Evolutionary conservation across 768 basidiomycete genomes (phyloP).

Genomic region (Termitomyces titanicus): DNA sequence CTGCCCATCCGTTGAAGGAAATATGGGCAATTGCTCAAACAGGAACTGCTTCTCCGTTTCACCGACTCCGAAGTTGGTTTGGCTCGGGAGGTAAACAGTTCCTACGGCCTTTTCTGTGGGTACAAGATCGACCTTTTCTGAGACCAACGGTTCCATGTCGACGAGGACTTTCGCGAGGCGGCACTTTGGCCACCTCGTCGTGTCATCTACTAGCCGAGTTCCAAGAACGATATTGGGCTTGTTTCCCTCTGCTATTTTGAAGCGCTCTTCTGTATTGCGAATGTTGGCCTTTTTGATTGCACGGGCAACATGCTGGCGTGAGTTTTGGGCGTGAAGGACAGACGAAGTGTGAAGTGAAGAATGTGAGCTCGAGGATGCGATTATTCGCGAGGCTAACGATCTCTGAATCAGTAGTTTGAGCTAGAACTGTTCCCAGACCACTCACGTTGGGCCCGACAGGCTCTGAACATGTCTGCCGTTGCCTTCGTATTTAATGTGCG

Average conservation of each 20-base stretch:
- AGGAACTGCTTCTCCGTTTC: conserved; percentile 55
- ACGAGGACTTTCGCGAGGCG: conserved; percentile 65
- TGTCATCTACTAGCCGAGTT: conserved; percentile 56
- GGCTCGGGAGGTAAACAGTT: conserved; percentile 42
- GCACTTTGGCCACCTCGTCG: conserved; percentile 63
- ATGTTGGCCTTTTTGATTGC: conserved; percentile 41
- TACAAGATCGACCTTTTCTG: conserved; percentile 20
- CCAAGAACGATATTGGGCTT: conserved; percentile 75
- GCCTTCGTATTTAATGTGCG: too few relatives aligned
- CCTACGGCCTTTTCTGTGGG: conserved; percentile 30
- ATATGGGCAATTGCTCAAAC: conserved; percentile 61
- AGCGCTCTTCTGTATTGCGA: conserved; percentile 42
- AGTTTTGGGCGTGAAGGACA: conserved; percentile 27
- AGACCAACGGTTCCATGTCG: conserved; percentile 43
- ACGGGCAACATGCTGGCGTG: conserved; percentile 31
- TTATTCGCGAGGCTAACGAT: conserved; percentile 29
- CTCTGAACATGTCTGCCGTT: conserved; percentile 22
- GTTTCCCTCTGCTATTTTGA: conserved; percentile 31
- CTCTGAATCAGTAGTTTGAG: not conserved
- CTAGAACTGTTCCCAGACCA: not conserved
- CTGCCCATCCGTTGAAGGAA: conserved; percentile 34
- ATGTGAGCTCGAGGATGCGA: conserved; percentile 33
- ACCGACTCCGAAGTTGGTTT: conserved; percentile 66
- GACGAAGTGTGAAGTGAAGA: conserved; percentile 48
- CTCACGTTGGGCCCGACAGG: conserved; percentile 26